Evolutionary conservation across 2,329 filamentous ascomycete genomes (phyloP).

Genomic region (Graphiopsis chlorocephala): DNA sequence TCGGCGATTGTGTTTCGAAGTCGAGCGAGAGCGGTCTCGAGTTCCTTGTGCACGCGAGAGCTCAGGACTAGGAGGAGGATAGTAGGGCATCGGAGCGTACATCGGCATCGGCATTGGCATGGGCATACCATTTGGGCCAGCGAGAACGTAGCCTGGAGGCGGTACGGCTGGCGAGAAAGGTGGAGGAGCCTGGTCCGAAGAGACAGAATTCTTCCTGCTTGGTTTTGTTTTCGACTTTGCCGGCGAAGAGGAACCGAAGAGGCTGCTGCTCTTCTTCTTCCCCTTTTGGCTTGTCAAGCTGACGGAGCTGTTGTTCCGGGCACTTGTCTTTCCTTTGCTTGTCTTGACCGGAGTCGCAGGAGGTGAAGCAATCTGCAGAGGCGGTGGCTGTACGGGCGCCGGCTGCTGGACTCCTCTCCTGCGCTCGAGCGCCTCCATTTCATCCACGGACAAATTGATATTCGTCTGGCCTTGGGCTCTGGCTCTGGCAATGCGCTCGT

Average conservation of each 20-base stretch:
- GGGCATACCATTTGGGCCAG: slow-evolving; percentile 47
- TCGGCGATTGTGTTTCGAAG: slow-evolving; percentile 31
- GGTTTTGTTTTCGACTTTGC: slow-evolving; percentile 36
- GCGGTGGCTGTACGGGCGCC: slow-evolving; percentile 17
- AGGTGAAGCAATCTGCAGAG: slow-evolving; percentile 16
- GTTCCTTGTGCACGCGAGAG: slow-evolving; percentile 16
- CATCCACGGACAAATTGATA: slow-evolving; percentile 74
- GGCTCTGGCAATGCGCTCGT: slow-evolving; percentile 76
- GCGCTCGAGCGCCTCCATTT: slow-evolving; percentile 76
- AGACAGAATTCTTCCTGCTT: slow-evolving; percentile 25
- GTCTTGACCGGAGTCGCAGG: slow-evolving; percentile 22
- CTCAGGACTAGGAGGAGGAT: slow-evolving; percentile 28
- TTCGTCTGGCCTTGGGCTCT: slow-evolving; percentile 73
- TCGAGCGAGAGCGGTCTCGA: slow-evolving; percentile 23
- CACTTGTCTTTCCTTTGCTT: slow-evolving; percentile 28
- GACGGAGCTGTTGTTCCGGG: slow-evolving; percentile 36
- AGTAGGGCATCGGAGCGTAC: slow-evolving; percentile 38
- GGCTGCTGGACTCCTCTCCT: slow-evolving; percentile 43
- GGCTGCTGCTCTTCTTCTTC: slow-evolving; percentile 32
- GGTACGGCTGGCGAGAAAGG: slow-evolving; percentile 17
- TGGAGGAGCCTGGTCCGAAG: slow-evolving; percentile 25
- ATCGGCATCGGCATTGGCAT: slow-evolving; percentile 32
- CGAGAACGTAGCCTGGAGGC: slow-evolving; percentile 48
- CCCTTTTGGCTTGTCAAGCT: slow-evolving; percentile 37
- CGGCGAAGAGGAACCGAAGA: slow-evolving; percentile 27